Percentiles rank a stretch among this genome's conserved stretches.
phyloP scores from a whole-genome alignment of 2,329 filamentous ascomycete species.

The Paramyrothecium sp. region DNA sequence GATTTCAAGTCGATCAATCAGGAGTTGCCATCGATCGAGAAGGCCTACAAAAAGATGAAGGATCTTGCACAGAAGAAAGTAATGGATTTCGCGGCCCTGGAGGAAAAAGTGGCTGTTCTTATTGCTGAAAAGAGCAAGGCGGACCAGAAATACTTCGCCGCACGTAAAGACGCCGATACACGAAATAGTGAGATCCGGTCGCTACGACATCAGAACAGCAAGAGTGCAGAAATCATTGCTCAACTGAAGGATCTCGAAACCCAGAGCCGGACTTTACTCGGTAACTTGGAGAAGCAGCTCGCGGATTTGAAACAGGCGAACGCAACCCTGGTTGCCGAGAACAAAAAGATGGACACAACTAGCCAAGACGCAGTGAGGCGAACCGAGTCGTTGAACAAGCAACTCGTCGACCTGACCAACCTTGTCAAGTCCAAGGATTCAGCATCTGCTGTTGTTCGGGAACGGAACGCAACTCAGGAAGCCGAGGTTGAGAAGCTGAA shows the following conservation, averaged over 20 bases:
- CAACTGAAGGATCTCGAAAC: constrained; percentile 89
- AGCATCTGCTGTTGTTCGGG: constrained; percentile 46
- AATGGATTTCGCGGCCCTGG: constrained; percentile 69
- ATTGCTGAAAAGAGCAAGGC: constrained; percentile 91
- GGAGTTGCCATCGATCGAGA: constrained; percentile 86
- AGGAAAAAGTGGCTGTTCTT: constrained; percentile 74
- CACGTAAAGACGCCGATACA: constrained; percentile 90
- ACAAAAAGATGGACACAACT: constrained; percentile 72
- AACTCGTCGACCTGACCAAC: constrained; percentile 74
- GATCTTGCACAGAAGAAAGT: constrained; percentile 84
- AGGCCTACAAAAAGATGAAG: constrained; percentile 87
- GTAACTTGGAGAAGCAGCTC: constrained; percentile 88
- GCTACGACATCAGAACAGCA: constrained; percentile 78
- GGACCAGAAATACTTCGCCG: constrained; percentile 96
- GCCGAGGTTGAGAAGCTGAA: constrained; percentile 79
- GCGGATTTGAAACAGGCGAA: constrained; percentile 80
- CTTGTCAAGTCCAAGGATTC: constrained; percentile 75
- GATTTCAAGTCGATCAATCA: constrained; percentile 83
- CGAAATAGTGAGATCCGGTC: constrained; percentile 77
- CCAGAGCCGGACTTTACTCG: constrained; percentile 70
- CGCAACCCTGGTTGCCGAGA: constrained; percentile 66
- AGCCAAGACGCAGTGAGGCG: constrained; percentile 68
- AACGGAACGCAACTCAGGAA: constrained; percentile 62
- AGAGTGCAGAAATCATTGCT: constrained; percentile 90
- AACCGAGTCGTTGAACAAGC: constrained; percentile 70